A percentile compares a stretch with the other conserved stretches of the same genome.
Conservation (phyloP, 1,284 basidiomycete species). For the Heliocybe sulcata region DNA sequence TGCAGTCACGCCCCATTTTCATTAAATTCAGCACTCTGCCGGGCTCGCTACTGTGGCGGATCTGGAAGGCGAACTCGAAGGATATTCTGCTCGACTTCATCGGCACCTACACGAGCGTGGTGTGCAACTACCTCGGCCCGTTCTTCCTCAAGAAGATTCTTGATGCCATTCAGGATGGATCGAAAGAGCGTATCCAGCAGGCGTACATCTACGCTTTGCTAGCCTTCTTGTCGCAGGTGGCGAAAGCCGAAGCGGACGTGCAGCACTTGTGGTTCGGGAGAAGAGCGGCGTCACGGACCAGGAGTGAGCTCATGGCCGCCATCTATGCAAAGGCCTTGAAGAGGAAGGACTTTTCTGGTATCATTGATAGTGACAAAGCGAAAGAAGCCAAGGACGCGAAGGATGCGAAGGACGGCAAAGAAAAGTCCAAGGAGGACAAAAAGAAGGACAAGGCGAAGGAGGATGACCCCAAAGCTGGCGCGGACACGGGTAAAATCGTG, state of each 20-base stretch:
- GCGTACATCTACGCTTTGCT: slow-evolving; percentile 72
- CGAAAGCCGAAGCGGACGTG: slow-evolving; percentile 66
- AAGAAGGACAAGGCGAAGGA: slow-evolving; percentile 29
- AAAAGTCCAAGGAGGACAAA: slow-evolving; percentile 13
- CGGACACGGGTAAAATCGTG: slow-evolving; percentile 72
- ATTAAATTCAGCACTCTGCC: slow-evolving; percentile 43
- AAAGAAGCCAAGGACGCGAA: slow-evolving; percentile 27
- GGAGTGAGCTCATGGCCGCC: slow-evolving; percentile 69
- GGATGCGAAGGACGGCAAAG: slow-evolving; percentile 8
- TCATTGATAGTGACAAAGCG: slow-evolving; percentile 46
- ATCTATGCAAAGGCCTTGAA: slow-evolving; percentile 90
- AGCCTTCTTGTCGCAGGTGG: slow-evolving; percentile 49
- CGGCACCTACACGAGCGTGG: slow-evolving; percentile 56
- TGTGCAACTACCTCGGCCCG: slow-evolving; percentile 64
- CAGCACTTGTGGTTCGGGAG: slow-evolving; percentile 77
- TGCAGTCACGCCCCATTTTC: slow-evolving; percentile 63
- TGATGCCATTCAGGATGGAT: slow-evolving; percentile 17
- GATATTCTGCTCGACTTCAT: slow-evolving; percentile 67
- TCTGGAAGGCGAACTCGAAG: slow-evolving; percentile 64
- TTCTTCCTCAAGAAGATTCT: slow-evolving; percentile 64
- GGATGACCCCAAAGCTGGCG: slow-evolving; percentile 59
- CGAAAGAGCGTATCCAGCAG: background rate
- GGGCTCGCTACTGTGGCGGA: slow-evolving; percentile 50
- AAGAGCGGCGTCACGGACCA: slow-evolving; percentile 62
- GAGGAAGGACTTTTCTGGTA: slow-evolving; percentile 78